Evolutionary conservation across 2,329 filamentous ascomycete genomes (phyloP), one percentile per base, ranked within the genome.

Genomic region (Metarhizium guizhouense): DNA sequence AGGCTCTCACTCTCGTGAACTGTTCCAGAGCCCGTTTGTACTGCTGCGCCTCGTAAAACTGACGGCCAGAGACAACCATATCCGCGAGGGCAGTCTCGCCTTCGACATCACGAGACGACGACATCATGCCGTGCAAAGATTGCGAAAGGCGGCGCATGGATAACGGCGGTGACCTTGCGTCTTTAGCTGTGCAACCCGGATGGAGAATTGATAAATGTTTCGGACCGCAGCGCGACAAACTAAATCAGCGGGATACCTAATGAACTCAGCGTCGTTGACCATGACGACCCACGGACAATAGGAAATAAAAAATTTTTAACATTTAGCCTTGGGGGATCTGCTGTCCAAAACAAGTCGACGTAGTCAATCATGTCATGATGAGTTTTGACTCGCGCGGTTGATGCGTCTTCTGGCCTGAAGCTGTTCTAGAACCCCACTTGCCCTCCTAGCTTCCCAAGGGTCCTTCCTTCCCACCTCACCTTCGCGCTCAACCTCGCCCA

Each of bases 21-120:
- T 68, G 63, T 57, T 67, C 67, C 11, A 74, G 63, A 2, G 72
- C 72, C 18, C 61, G 60, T 52, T 66, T 70, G 60, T 69, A 72
- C 36, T 65, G 66, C 54, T 68, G 66, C 8, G 60, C 63, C 3
- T 59, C 63, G 57, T 73, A 74, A 48, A 64, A 61, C 30, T 61
- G 63, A 32, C 70, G 68, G 16, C 69, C 70, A 55, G 68, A 64
- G 20, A 63, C 57, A 47, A 72, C 68, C 56, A 58, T 30, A 18
- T 56, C 54, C 20, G 40, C 51, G 51, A 56, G 56, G 14, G 53
- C 7, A 13, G 38, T 43, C 29, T 40, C 48, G 45, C 47, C 25
- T 47, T 56, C 32, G n/a, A 38, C 32, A 43, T 43, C 51, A n/a
- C 56, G 54, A 25, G 56, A 52, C 16, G 54, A 53, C 53, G 51